Base-by-base conservation (phyloP, 23 red algal species). In the Gracilaria vermiculophylla region DNA sequence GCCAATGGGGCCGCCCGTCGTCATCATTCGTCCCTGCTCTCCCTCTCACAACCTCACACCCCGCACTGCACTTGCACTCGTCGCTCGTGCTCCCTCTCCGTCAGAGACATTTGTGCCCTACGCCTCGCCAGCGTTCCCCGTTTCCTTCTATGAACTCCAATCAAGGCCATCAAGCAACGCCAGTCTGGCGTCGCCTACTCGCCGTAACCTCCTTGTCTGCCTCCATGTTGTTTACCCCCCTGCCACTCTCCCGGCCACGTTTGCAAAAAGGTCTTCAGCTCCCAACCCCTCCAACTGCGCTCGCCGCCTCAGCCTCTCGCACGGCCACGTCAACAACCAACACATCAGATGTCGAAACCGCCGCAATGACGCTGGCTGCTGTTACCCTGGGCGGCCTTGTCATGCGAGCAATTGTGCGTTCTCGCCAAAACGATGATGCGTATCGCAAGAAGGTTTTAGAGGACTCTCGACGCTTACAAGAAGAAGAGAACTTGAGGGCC, bases 321-420 rank as follows among this genome's bases (percentile, higher is more conserved):
- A 32, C 62, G 9, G 36, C 31, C 13, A 62, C 37, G n/a, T 70
- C 81, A 14, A 70, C 81, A 12, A 41, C 81, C 20, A 72, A 70
- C 40, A 71, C 61, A 19, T 61, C 67, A 12, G 85, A 89, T 78
- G 85, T 89, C 33, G 85, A 89, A 33, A 69, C 69, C 6, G 85
- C 85, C 5, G 70, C 71, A 11, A 35, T 89, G 25, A 89, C 85
- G 10, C 50, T 89, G n/a, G 85, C 62, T 11, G 85, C 85, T 52
- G 85, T 89, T 25, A 67, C 85, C 3, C 27, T 89, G 8, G 85
- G 85, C 7, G 85, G 69, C 11, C 70, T 89, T 27, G 47, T 89
- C 2, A 78, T 89, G 85, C 57, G 72, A 19, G 53, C 54, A n/a
- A 65, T 89, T 36, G 40, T 89, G 27, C 34, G 49, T 31, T 51